Conservation (phyloP, 768 basidiomycete species). For the Suillus plorans region DNA sequence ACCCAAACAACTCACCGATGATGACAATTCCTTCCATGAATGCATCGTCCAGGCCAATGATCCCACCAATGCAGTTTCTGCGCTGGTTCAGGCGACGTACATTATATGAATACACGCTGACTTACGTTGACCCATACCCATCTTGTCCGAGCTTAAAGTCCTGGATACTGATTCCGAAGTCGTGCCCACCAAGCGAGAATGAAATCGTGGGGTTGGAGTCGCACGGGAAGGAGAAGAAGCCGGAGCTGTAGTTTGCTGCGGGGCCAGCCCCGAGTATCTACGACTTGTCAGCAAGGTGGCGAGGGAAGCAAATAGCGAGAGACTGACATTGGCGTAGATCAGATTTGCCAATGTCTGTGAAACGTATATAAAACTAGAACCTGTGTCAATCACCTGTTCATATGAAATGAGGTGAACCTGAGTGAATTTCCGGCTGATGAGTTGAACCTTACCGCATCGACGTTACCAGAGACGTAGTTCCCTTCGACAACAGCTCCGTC, state of each 20-base stretch:
- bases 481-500: slow-evolving; percentile 41
- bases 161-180: slow-evolving; percentile 40
- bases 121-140: slow-evolving; percentile 30
- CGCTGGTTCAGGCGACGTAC: background rate
- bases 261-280: slow-evolving; percentile 51
- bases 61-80: slow-evolving; percentile 56
- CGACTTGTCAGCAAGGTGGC: background rate
- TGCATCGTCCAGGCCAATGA: slow-evolving; percentile 44
- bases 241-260: slow-evolving; percentile 42
- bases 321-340: slow-evolving; percentile 47
- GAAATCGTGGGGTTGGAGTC: slow-evolving; percentile 31
- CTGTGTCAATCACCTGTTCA: slow-evolving; percentile 64
- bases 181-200: slow-evolving; percentile 44
- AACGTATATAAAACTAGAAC: slow-evolving; percentile 64
- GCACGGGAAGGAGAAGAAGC: slow-evolving; percentile 61
- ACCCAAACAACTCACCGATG: slow-evolving; percentile 39
- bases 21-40: slow-evolving; percentile 58
- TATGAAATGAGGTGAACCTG: background rate
- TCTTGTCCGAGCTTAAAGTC: slow-evolving; percentile 60
- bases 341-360: slow-evolving; percentile 40
- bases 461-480: slow-evolving; percentile 9
- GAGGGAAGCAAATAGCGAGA: background rate
- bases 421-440: slow-evolving; percentile 5
- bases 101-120: slow-evolving; percentile 8
- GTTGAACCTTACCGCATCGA: slow-evolving; percentile 18